Evolutionary conservation across 1,284 basidiomycete species (phyloP).

Genomic region (Ganoderma boninense): DNA sequence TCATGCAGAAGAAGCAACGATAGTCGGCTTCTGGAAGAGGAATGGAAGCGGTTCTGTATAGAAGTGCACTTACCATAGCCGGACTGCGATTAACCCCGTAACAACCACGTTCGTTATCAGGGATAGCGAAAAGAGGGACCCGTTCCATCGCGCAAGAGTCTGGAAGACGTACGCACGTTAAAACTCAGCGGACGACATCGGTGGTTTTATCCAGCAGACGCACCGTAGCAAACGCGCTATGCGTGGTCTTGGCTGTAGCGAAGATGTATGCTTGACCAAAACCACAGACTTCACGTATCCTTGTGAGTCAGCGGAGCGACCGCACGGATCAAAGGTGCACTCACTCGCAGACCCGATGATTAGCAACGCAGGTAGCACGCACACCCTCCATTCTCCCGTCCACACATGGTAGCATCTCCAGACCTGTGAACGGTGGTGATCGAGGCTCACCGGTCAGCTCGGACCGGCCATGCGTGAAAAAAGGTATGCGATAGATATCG

Average conservation of each 20-base stretch:
- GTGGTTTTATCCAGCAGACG: neutral
- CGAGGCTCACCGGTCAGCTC: neutral
- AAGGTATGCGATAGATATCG: neutral
- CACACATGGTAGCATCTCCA: conserved; percentile 50
- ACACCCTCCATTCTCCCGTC: conserved; percentile 44
- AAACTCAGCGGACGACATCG: neutral
- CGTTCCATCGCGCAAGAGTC: conserved; percentile 44
- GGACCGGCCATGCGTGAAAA: neutral
- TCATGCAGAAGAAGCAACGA: neutral
- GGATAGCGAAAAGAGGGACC: conserved; percentile 47
- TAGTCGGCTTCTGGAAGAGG: neutral
- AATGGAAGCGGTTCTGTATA: neutral
- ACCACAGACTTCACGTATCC: conserved; percentile 40
- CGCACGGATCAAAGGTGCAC: conserved; percentile 8
- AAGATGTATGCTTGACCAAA: conserved; percentile 48
- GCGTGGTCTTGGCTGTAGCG: conserved; percentile 41
- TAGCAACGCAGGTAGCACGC: conserved; percentile 41
- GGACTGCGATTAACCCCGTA: conserved; percentile 44
- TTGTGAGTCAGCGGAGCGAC: neutral
- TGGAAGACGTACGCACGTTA: neutral
- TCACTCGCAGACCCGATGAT: conserved; percentile 46
- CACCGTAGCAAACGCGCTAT: conserved; percentile 44
- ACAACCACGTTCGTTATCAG: conserved; percentile 48
- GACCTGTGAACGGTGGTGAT: conserved; percentile 32
- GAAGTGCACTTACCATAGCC: conserved; percentile 43